Evolutionary conservation across 1,284 basidiomycete species (phyloP), one percentile per base, ranked within the genome.

Genomic region (Irpex sp.): DNA sequence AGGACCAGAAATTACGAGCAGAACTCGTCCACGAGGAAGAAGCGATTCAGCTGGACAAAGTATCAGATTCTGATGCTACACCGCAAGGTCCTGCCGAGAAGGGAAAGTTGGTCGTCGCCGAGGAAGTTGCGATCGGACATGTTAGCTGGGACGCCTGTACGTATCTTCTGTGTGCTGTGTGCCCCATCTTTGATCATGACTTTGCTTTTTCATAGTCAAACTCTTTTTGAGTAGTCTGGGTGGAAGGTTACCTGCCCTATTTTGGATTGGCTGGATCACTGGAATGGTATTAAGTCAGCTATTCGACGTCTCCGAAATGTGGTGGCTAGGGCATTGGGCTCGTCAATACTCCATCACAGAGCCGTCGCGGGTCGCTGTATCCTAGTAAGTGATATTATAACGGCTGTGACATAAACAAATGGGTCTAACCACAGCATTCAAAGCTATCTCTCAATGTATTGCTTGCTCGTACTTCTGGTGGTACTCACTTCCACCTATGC

Each of bases 51-150:
- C 76, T 78, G 58, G 76, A 71, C 1, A 78, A 78, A 54, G 66
- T 78, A 40, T 81, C 82, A 61, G 63, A 70, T 6, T 34, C 5
- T 6, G 5, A 6, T 68, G 74, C 5, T 57, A 48, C 7, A 62
- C 62, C 31, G 69, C 69, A 37, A 74, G 74, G 26, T 63, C 69
- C 6, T 26, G 63, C 68, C 11, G 44, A 47, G 34, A 74, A 74
- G 54, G 82, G 82, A 0, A 82, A 84, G 67, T 73, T 88, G 2
- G 77, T 86, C 48, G 75, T 85, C 17, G 83, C 80, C 5, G 87
- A 88, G 68, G 86, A 88, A 71, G 79, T 86, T 59, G 79, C 82
- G 2, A 77, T 82, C 62, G 87, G 86, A 1, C 80, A 82, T 60
- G 79, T 87, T n/a, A 78, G 84, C 67, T 79, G 81, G 75, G 59